These are phyloP conservation scores for Aspergillus sp. DNA, from an alignment of 2,329 filamentous ascomycete genomes.

Conservation along the genomic window DNA sequence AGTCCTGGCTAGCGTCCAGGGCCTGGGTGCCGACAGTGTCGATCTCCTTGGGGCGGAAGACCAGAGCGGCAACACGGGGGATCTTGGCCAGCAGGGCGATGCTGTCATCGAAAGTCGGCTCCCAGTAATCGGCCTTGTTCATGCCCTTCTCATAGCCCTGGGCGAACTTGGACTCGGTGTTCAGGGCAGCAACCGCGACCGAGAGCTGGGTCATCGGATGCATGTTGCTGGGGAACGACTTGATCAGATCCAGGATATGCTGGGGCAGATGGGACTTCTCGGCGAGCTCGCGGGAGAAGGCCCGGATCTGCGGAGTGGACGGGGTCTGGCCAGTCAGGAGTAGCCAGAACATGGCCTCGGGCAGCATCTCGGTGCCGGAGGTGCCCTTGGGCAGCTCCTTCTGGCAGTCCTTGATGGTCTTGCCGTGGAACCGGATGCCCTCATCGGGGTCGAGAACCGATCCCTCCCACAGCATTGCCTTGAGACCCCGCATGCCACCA, in stretches of 20 bases:
- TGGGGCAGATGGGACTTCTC: slow-evolving; percentile 73
- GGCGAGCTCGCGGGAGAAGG: slow-evolving; percentile 75
- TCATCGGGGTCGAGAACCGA: slow-evolving; percentile 94
- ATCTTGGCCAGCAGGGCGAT: slow-evolving; percentile 93
- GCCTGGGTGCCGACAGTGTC: slow-evolving; percentile 64
- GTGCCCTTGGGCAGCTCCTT: slow-evolving; percentile 85
- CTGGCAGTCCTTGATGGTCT: slow-evolving; percentile 97
- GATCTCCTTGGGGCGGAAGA: slow-evolving; percentile 79
- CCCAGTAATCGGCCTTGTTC: slow-evolving; percentile 97
- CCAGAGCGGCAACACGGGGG: slow-evolving; percentile 91
- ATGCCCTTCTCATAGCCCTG: slow-evolving; percentile 85
- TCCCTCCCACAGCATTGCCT: slow-evolving; percentile 98
- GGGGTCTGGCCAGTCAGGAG: slow-evolving; percentile 89
- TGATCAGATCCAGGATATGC: slow-evolving; percentile 80
- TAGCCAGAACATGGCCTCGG: slow-evolving; percentile 99
- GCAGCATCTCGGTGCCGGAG: slow-evolving; percentile 86
- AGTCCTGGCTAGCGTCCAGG: slow-evolving; percentile 79
- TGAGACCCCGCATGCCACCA: slow-evolving; percentile 94
- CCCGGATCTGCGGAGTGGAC: slow-evolving; percentile 68
- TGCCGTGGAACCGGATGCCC: slow-evolving; percentile 95
- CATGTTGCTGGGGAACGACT: slow-evolving; percentile 77
- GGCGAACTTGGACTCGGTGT: slow-evolving; percentile 88
- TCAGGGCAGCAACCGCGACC: slow-evolving; percentile 89
- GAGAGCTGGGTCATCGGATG: slow-evolving; percentile 99
- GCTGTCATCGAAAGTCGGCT: slow-evolving; percentile 90